These are phyloP conservation scores for Candida railenensis DNA, from an alignment of 805 yeast species.

Conservation along the genomic window DNA sequence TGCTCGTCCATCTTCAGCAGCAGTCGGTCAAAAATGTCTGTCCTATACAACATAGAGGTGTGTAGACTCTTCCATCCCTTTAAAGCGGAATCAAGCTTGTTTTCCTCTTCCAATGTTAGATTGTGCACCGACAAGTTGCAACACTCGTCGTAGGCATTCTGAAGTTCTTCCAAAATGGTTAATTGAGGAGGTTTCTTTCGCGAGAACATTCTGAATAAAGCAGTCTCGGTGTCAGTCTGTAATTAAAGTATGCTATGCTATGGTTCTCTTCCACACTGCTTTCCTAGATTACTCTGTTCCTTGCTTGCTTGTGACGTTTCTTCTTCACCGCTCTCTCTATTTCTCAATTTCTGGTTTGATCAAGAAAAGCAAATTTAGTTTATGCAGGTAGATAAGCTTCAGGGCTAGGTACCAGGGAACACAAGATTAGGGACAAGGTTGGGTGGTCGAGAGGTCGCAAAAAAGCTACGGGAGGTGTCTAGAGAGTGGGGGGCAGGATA, in stretches of 20 bases:
- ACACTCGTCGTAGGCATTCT: conserved; percentile 59
- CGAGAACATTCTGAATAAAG: conserved; percentile 38
- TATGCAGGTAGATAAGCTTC: not conserved
- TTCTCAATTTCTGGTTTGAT: not conserved
- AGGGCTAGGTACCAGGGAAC: too few species aligned
- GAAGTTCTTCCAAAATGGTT: conserved; percentile 48
- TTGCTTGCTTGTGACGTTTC: not conserved
- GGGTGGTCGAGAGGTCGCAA: too few species aligned
- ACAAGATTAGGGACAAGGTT: too few species aligned
- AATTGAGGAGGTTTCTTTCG: conserved; percentile 62
- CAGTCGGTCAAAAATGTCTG: conserved; percentile 52
- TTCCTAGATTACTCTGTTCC: not conserved
- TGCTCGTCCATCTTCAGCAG: conserved; percentile 25
- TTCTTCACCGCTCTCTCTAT: too few species aligned
- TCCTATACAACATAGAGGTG: conserved; percentile 54
- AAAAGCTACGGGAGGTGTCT: too few species aligned
- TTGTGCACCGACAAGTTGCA: conserved; percentile 60
- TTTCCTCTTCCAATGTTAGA: conserved; percentile 56
- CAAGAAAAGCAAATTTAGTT: not conserved
- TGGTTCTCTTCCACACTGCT: not conserved
- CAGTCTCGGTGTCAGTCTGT: not conserved
- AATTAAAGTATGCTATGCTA: too few species aligned
- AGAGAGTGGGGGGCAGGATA: too few species aligned
- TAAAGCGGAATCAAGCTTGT: conserved; percentile 52
- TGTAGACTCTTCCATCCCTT: conserved; percentile 77